Percentiles rank a stretch among this genome's conserved stretches.
These are phyloP conservation scores for Eucalyptus paniculata DNA, from an alignment of 345 rosid genomes.

Conservation along the genomic window DNA sequence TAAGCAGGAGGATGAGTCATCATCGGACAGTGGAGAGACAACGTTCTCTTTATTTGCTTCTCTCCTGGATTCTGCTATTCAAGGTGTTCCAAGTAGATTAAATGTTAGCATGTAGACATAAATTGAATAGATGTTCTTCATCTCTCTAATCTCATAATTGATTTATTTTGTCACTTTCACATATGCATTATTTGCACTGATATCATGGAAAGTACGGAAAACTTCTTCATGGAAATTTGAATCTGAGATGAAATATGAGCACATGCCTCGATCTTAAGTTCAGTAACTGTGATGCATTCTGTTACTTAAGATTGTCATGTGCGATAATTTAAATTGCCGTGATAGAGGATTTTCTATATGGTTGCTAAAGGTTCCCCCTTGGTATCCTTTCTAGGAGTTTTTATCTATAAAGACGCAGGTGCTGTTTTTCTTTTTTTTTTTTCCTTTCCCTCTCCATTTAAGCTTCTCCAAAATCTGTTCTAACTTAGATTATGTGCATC, in stretches of 20 bases:
- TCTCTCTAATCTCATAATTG: not conserved
- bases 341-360: not conserved
- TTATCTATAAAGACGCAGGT: not conserved
- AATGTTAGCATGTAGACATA: not conserved
- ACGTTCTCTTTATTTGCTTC: conserved; percentile 73
- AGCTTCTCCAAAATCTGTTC: not conserved
- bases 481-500: not conserved
- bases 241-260: not conserved
- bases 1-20: conserved; percentile 73
- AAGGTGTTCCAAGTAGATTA: conserved; percentile 33
- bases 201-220: not conserved
- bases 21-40: conserved; percentile 57
- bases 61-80: conserved; percentile 78
- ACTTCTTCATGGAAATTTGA: not conserved
- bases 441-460: not conserved
- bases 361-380: not conserved
- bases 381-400: not conserved
- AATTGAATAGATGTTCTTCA: not conserved
- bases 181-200: not conserved
- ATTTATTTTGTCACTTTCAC: not conserved
- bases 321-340: not conserved
- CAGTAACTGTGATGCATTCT: not conserved
- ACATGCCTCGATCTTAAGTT: not conserved
- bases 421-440: not conserved
- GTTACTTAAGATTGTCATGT: not conserved